Conservation (phyloP, 2,329 filamentous ascomycete genomes). For the Claviceps fusiformis region DNA sequence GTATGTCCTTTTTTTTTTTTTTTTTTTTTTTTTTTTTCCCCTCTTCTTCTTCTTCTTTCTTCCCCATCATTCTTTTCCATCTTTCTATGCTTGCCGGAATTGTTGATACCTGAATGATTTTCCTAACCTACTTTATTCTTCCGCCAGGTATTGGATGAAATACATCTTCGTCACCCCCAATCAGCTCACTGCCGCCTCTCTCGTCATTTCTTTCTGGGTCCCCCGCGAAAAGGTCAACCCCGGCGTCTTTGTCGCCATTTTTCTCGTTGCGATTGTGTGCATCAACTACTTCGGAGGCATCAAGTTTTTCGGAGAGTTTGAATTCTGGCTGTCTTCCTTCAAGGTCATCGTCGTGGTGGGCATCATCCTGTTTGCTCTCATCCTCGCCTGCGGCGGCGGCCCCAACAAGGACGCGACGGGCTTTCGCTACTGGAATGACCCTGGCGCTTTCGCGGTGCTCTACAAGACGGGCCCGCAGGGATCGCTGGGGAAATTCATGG, state of each 20-base stretch:
- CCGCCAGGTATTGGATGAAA: constrained; percentile 53
- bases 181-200: constrained; percentile 64
- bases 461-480: constrained; percentile 11
- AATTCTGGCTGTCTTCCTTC: constrained; percentile 50
- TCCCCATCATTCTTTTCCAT: too few relatives aligned
- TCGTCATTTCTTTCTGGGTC: constrained; percentile 72
- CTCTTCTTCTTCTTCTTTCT: too few relatives aligned
- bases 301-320: constrained; percentile 52
- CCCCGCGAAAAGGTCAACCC: constrained; percentile 53
- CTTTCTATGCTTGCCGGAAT: too few relatives aligned
- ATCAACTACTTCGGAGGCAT: constrained; percentile 55
- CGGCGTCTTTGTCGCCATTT: constrained; percentile 65
- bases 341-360: constrained; percentile 55
- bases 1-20: too few relatives aligned
- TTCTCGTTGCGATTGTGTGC: constrained; percentile 45
- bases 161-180: constrained; percentile 81
- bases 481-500: constrained; percentile 38
- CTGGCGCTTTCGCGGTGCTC: constrained; percentile 31
- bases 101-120: too few relatives aligned
- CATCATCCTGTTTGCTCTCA: constrained; percentile 50
- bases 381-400: constrained; percentile 52
- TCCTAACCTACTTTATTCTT: too few relatives aligned
- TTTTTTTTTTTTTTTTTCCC: too few relatives aligned
- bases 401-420: constrained; percentile 48
- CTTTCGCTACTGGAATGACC: constrained; percentile 52